Evolutionary conservation across 495 filamentous ascomycete genomes (phyloP).

Genomic region (Penicillium ucsense): DNA sequence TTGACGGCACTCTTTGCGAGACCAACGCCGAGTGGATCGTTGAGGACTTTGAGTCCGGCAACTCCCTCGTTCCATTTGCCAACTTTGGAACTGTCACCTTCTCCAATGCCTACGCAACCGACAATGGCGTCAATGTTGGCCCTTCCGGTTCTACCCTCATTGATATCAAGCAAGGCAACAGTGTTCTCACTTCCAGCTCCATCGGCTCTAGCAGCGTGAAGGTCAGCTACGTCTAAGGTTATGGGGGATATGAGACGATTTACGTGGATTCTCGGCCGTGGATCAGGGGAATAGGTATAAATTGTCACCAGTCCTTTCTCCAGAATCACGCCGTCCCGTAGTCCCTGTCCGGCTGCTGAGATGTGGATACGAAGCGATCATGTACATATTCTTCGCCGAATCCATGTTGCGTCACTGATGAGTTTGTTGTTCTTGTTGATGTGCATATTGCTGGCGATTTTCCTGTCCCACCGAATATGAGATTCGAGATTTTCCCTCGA

Average conservation of each 20-base stretch:
- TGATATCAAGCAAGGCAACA: constrained; percentile 35
- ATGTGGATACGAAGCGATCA: neutral
- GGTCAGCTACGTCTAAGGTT: constrained; percentile 10
- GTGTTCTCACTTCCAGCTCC: constrained; percentile 33
- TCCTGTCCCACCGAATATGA: no score
- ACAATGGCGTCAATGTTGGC: constrained; percentile 13
- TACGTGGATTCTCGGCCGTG: neutral
- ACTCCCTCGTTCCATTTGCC: constrained; percentile 38
- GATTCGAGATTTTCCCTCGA: no score
- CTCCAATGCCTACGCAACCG: constrained; percentile 22
- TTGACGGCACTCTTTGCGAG: constrained; percentile 17
- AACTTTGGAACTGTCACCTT: constrained; percentile 45
- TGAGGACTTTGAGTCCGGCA: constrained; percentile 41
- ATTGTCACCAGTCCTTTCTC: neutral
- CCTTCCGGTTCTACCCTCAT: constrained; percentile 32
- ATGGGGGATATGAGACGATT: no score
- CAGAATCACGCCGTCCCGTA: neutral
- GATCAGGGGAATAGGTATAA: neutral
- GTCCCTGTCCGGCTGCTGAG: neutral
- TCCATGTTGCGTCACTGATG: no score
- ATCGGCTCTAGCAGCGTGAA: constrained; percentile 16
- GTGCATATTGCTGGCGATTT: no score
- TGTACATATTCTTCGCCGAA: no score
- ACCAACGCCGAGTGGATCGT: constrained; percentile 55
- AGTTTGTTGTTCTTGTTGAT: no score